A percentile compares a stretch with the other conserved stretches of the same genome.
Conservation (phyloP, 192 early-diverging fungal genomes). For the Podila clonocystis region DNA sequence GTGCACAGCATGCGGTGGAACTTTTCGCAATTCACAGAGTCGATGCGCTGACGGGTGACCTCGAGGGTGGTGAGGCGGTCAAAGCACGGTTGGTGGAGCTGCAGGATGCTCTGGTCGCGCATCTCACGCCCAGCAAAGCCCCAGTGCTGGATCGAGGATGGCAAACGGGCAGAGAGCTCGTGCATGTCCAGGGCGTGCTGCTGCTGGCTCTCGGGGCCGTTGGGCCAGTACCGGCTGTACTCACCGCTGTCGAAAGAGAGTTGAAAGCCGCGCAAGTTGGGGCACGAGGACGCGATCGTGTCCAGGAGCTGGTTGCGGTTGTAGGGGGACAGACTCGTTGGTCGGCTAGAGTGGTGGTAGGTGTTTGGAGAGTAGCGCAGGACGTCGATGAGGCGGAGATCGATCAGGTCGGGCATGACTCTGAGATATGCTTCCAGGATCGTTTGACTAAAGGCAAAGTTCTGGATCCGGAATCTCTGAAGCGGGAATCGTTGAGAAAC, state of each 20-base stretch:
- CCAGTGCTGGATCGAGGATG: too few species aligned
- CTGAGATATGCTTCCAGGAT: background rate
- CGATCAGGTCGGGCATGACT: background rate
- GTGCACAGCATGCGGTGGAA: background rate
- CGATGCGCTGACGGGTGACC: background rate
- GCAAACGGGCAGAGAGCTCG: too few species aligned
- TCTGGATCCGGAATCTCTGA: background rate
- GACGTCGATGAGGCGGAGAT: background rate
- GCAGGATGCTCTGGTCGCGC: too few species aligned
- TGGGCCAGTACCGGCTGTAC: background rate
- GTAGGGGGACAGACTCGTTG: background rate
- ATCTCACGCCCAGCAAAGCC: too few species aligned
- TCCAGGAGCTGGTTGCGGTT: background rate
- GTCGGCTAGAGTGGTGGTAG: background rate
- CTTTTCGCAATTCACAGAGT: background rate
- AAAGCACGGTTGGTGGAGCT: background rate
- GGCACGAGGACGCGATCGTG: background rate
- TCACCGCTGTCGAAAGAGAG: background rate
- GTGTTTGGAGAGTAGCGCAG: background rate
- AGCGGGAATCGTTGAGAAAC: background rate
- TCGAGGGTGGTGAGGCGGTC: background rate
- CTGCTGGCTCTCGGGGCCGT: background rate
- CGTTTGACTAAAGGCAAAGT: background rate
- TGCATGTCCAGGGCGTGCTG: background rate
- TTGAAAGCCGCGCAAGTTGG: background rate